phyloP scores from a whole-genome alignment of 2,329 filamentous ascomycete species.

The Xylariales sp. region DNA sequence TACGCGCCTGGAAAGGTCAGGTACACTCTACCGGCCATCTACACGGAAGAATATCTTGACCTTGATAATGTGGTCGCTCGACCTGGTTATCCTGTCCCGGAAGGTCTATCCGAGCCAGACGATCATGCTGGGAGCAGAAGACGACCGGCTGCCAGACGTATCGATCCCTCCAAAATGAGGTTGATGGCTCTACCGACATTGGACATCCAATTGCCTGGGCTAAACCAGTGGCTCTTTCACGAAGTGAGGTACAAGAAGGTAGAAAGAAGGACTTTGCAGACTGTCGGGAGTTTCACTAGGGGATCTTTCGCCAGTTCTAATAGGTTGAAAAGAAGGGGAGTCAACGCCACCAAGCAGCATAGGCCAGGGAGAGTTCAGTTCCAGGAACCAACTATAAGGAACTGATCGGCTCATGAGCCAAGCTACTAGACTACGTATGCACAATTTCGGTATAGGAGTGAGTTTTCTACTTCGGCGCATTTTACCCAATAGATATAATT shows the following conservation, averaged over 20 bases:
- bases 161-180: constrained; percentile 25
- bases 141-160: constrained; percentile 7
- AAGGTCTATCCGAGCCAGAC: not conserved
- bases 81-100: constrained; percentile 15
- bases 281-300: constrained; percentile 14
- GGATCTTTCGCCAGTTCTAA: constrained; percentile 11
- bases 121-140: not conserved
- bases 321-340: not conserved
- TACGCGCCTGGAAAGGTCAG: constrained; percentile 52
- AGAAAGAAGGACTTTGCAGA: constrained; percentile 34
- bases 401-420: too few species aligned
- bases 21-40: constrained; percentile 52
- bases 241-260: constrained; percentile 47
- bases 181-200: constrained; percentile 51
- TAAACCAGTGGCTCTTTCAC: constrained; percentile 45
- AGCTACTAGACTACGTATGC: too few species aligned
- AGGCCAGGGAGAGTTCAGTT: not conserved
- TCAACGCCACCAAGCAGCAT: not conserved
- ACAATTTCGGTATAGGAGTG: too few species aligned
- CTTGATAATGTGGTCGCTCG: constrained; percentile 12
- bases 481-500: too few species aligned
- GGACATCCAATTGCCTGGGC: constrained; percentile 39
- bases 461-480: too few species aligned
- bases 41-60: constrained; percentile 35
- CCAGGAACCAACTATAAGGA: not conserved